phyloP scores from a whole-genome alignment of 2,329 filamentous ascomycete species.

The Colletotrichum caudatum region DNA sequence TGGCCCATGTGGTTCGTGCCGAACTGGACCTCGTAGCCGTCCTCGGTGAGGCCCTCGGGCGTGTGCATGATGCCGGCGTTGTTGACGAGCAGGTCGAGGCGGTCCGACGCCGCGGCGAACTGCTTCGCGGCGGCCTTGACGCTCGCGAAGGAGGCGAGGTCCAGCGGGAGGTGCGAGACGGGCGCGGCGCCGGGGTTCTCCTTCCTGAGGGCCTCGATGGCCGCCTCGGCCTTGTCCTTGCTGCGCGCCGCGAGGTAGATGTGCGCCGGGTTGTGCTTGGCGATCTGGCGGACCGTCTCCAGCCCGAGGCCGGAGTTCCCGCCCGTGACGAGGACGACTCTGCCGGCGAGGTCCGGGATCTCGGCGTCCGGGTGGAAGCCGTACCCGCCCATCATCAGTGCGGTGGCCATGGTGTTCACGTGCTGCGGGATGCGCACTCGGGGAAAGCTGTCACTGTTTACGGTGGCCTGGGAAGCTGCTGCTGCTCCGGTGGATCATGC shows the following conservation, averaged over 20 bases:
- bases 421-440: not conserved
- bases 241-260: conserved; percentile 42
- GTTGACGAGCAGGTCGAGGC: conserved; percentile 50
- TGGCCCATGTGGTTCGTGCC: conserved; percentile 49
- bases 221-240: conserved; percentile 30
- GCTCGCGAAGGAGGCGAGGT: conserved; percentile 39
- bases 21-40: conserved; percentile 51
- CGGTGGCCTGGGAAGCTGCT: no score
- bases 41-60: conserved; percentile 45
- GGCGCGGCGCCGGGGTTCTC: conserved; percentile 17
- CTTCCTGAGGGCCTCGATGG: conserved; percentile 26
- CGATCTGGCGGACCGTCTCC: conserved; percentile 53
- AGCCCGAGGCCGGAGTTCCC: conserved; percentile 56
- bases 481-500: not conserved
- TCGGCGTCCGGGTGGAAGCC: conserved; percentile 43
- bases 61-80: conserved; percentile 47
- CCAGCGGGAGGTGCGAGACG: conserved; percentile 25
- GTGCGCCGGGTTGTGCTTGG: conserved; percentile 49
- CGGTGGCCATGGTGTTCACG: conserved; percentile 24
- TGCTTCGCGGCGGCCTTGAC: conserved; percentile 39
- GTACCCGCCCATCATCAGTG: conserved; percentile 29
- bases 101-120: conserved; percentile 30
- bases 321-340: conserved; percentile 54
- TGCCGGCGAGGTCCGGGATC: conserved; percentile 51
- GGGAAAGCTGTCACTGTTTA: not conserved